Base-by-base conservation (phyloP, 768 basidiomycete genomes). In the Panellus pusillus region DNA sequence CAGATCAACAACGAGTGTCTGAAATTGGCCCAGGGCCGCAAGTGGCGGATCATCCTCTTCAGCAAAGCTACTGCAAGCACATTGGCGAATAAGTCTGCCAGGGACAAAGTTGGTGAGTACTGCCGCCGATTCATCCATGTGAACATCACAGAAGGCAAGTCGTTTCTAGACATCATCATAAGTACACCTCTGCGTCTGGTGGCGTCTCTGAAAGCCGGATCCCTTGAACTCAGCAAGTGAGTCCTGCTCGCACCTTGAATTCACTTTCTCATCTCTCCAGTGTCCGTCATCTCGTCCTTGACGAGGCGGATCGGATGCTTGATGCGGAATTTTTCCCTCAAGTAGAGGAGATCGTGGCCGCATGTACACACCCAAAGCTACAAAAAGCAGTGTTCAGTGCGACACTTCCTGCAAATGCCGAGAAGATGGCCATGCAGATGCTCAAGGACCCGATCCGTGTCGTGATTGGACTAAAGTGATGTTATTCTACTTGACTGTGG, bases 351-450 rank as follows among this genome's bases (percentile, higher is more conserved):
- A 86, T 98, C 47, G 71, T 95, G 12, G 81, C 80, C 2, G 81
- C 89, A 15, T 97, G 93, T 63, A 82, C 82, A 0, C 75, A 87
- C 65, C 67, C 81, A 3, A 68, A 73, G 2, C 57, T 94, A 1
- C 92, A 92, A 66, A 97, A 93, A 63, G 89, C 89, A 2, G 85
- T 98, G 17, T 93, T 98, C 68, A 94, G 92, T 62, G 97, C 97
- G 1, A 99, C 97, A 0, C 82, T 99, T 40, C 96, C 96, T 15
- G 86, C 91, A 11, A 83, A 85, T 9, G 87, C 82, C 1, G 97
- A 99, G 68, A 90, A 87, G 63, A 72, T 93, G 24, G 93, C 93
- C 0, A 85, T 93, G 82, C 79, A 78, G 19, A 89, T 95, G 79
- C 76, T 98, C 29, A 78, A 76, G 6, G 83, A 96, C 64, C 92